Percentiles rank a stretch among this genome's conserved stretches.
Evolutionary conservation across 768 basidiomycete species (phyloP).

Genomic region (Thelephora aurantiotincta): DNA sequence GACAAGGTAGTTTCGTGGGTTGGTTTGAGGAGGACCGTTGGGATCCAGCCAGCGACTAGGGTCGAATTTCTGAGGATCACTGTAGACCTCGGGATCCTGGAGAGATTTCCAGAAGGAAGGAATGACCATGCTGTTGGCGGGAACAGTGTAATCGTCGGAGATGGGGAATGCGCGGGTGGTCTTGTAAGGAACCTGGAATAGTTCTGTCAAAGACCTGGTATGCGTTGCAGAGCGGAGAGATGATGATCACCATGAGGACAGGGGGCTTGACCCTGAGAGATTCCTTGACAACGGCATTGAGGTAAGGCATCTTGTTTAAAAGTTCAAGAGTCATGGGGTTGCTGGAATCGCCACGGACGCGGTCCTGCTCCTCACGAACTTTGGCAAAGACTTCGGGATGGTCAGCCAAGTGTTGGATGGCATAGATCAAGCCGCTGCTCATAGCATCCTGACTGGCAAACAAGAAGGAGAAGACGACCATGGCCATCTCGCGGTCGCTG

Average conservation of each 20-base stretch:
- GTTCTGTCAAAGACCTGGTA: background rate
- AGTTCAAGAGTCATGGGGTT: conserved; percentile 74
- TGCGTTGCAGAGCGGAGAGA: conserved; percentile 1
- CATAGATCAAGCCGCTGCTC: conserved; percentile 92
- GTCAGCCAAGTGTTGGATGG: conserved; percentile 93
- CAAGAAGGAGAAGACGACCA: conserved; percentile 93
- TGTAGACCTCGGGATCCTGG: conserved; percentile 81
- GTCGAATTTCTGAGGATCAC: conserved; percentile 65
- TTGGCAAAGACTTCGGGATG: conserved; percentile 80
- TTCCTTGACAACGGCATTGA: conserved; percentile 88
- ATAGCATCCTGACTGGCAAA: conserved; percentile 97
- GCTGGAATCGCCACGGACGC: conserved; percentile 63
- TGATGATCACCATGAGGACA: conserved; percentile 73
- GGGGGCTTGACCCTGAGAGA: conserved; percentile 85
- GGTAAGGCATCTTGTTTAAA: conserved; percentile 87
- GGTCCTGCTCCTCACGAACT: conserved; percentile 82
- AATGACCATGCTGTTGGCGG: conserved; percentile 85
- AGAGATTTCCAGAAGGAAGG: conserved; percentile 87
- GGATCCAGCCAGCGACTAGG: conserved; percentile 94
- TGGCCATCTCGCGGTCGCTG: conserved; percentile 88
- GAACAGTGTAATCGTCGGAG: conserved; percentile 81
- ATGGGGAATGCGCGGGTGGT: conserved; percentile 87
- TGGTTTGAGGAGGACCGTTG: conserved; percentile 57
- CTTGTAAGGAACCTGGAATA: conserved; percentile 76
- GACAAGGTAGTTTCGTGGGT: conserved; percentile 92